A percentile compares a stretch with the other conserved stretches of the same genome.
Conservation (phyloP, 306 rosid genomes). For the Cucumis sativus region DNA sequence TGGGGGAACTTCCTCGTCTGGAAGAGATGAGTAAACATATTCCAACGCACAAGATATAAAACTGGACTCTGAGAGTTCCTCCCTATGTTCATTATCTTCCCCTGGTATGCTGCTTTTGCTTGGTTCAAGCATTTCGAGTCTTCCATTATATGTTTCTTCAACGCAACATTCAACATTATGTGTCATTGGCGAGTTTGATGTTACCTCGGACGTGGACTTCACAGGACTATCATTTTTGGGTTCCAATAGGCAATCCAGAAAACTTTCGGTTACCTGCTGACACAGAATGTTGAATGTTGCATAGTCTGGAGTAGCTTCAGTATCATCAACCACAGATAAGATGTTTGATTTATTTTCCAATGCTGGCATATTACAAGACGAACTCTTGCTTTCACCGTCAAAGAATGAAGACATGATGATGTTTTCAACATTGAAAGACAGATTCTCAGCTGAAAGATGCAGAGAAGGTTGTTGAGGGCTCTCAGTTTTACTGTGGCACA, state of each 20-base stretch:
- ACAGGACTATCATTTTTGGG: neutral
- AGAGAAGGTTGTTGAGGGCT: neutral
- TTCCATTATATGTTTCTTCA: constrained; percentile 6
- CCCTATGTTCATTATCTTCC: constrained; percentile 8
- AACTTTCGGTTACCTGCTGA: neutral
- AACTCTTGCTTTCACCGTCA: constrained; percentile 13
- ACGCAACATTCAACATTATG: constrained; percentile 9
- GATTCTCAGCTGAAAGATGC: neutral
- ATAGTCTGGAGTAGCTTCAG: constrained; percentile 9
- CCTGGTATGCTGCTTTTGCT: neutral
- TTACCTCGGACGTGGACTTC: constrained; percentile 5
- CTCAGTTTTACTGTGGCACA: neutral
- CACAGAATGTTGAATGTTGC: neutral
- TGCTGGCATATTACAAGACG: neutral
- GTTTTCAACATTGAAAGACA: constrained; percentile 8
- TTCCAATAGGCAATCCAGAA: neutral
- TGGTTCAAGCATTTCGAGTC: constrained; percentile 15
- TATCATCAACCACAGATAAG: neutral
- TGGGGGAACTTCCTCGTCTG: constrained; percentile 9
- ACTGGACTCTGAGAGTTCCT: constrained; percentile 11
- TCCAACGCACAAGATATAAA: constrained; percentile 13
- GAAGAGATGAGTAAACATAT: constrained; percentile 19
- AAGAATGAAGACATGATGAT: constrained; percentile 11
- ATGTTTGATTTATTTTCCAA: neutral
- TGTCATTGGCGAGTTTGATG: constrained; percentile 9